phyloP scores from a whole-genome alignment of 306 rosid genomes.

The Ammopiptanthus mongolicus region DNA sequence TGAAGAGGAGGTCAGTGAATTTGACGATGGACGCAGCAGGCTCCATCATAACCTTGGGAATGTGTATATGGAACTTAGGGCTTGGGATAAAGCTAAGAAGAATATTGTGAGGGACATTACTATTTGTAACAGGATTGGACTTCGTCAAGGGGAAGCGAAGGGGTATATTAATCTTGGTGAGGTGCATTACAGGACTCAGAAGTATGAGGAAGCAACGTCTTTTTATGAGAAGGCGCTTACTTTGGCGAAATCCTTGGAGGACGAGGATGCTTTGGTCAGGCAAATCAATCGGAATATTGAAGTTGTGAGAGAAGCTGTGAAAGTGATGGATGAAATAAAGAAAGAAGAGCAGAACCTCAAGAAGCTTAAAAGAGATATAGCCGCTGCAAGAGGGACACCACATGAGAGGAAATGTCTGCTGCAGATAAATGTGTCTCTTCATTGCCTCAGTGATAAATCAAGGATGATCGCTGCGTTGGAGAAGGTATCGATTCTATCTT shows the following conservation, averaged over 20 bases:
- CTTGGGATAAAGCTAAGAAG: constrained; percentile 62
- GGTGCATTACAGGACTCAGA: constrained; percentile 65
- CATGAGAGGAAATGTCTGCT: constrained; percentile 58
- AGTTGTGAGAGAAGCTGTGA: constrained; percentile 40
- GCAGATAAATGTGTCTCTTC: constrained; percentile 50
- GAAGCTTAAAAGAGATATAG: constrained; percentile 58
- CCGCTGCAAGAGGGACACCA: constrained; percentile 53
- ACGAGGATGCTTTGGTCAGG: constrained; percentile 61
- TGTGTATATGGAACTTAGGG: constrained; percentile 67
- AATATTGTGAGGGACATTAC: constrained; percentile 62
- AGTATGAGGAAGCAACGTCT: constrained; percentile 56
- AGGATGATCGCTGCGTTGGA: constrained; percentile 54
- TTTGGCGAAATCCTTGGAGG: constrained; percentile 70
- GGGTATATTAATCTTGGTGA: constrained; percentile 83
- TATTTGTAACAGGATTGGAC: constrained; percentile 73
- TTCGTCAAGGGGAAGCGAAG: constrained; percentile 86
- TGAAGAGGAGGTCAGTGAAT: constrained; percentile 70
- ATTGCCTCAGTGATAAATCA: constrained; percentile 61
- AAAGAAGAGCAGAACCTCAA: constrained; percentile 72
- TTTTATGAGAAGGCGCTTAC: constrained; percentile 58
- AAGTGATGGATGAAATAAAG: constrained; percentile 55
- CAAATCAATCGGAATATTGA: constrained; percentile 63
- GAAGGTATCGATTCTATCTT: constrained; percentile 45
- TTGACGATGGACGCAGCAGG: constrained; percentile 72
- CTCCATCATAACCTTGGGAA: constrained; percentile 90